Conservation (phyloP, 768 basidiomycete species). For the Mycena crocata region DNA sequence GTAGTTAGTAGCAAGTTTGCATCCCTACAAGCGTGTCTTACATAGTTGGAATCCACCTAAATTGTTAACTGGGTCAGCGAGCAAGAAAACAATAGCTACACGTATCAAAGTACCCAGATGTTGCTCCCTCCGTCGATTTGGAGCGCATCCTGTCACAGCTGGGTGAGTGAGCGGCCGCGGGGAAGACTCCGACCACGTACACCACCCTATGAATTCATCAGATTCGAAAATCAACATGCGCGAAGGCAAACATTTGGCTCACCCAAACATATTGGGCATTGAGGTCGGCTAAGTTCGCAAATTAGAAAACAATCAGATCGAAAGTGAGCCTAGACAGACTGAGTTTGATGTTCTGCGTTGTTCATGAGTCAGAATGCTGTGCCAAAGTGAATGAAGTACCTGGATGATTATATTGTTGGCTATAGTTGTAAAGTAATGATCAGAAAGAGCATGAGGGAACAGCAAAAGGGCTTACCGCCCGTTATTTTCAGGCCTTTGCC, state of each 20-base stretch:
- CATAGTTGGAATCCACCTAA: slow-evolving; percentile 23
- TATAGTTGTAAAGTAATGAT: too few species aligned
- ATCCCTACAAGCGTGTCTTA: not conserved
- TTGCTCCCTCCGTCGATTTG: slow-evolving; percentile 42
- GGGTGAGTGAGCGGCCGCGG: too few species aligned
- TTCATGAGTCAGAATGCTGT: not conserved
- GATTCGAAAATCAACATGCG: not conserved
- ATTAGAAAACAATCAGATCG: not conserved
- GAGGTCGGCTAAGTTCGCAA: slow-evolving; percentile 31
- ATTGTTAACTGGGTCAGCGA: not conserved
- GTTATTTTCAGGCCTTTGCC: slow-evolving; percentile 36
- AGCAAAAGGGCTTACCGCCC: slow-evolving; percentile 8
- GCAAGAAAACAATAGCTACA: not conserved
- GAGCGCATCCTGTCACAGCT: slow-evolving; percentile 34
- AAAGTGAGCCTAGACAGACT: not conserved
- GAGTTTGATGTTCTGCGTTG: slow-evolving; percentile 34
- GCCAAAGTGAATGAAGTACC: not conserved
- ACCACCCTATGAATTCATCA: slow-evolving; percentile 12
- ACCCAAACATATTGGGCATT: slow-evolving; percentile 39
- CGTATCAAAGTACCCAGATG: slow-evolving; percentile 35
- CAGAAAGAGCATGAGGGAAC: too few species aligned
- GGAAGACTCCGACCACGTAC: too few species aligned
- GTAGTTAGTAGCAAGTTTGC: not conserved
- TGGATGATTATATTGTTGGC: slow-evolving; percentile 41
- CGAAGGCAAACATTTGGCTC: not conserved